These are phyloP conservation scores for Lachnellula suecica DNA, from an alignment of 2,329 filamentous ascomycete genomes.

Conservation along the genomic window DNA sequence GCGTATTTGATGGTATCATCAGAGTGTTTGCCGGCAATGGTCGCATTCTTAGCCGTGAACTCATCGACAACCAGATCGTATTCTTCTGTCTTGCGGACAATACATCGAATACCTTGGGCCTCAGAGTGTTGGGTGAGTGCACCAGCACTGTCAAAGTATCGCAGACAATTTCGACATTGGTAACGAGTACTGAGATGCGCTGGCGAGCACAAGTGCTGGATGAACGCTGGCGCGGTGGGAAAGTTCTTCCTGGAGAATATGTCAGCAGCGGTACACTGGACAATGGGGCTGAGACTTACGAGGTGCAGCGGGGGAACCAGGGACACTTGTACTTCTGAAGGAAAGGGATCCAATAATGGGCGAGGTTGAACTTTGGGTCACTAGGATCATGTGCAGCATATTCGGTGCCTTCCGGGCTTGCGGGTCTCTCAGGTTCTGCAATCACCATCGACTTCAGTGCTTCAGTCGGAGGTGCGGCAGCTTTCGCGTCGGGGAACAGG, in stretches of 20 bases:
- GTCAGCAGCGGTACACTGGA: neutral
- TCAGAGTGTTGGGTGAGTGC: slow-evolving; percentile 51
- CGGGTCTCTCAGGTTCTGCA: too few relatives aligned
- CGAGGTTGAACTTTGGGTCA: neutral
- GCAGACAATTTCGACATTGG: slow-evolving; percentile 46
- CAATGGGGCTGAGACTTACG: neutral
- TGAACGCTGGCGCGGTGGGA: slow-evolving; percentile 12
- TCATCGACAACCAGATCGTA: slow-evolving; percentile 40
- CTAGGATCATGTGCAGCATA: neutral
- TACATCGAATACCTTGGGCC: slow-evolving; percentile 41
- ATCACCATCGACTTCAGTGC: too few relatives aligned
- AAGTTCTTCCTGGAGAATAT: slow-evolving; percentile 13
- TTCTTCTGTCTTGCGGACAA: slow-evolving; percentile 40
- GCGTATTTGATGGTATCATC: slow-evolving; percentile 38
- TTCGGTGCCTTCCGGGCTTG: neutral
- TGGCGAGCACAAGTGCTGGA: slow-evolving; percentile 43
- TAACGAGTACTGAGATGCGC: slow-evolving; percentile 39
- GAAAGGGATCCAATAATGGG: neutral
- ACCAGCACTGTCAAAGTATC: slow-evolving; percentile 40
- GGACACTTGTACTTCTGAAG: neutral
- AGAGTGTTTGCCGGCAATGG: slow-evolving; percentile 26
- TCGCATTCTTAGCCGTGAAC: slow-evolving; percentile 37
- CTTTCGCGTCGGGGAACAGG: neutral
- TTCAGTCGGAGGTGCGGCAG: neutral
- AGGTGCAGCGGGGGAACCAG: neutral